These are phyloP conservation scores for Pulveroboletus sp. DNA, from an alignment of 768 basidiomycete genomes.

Conservation along the genomic window DNA sequence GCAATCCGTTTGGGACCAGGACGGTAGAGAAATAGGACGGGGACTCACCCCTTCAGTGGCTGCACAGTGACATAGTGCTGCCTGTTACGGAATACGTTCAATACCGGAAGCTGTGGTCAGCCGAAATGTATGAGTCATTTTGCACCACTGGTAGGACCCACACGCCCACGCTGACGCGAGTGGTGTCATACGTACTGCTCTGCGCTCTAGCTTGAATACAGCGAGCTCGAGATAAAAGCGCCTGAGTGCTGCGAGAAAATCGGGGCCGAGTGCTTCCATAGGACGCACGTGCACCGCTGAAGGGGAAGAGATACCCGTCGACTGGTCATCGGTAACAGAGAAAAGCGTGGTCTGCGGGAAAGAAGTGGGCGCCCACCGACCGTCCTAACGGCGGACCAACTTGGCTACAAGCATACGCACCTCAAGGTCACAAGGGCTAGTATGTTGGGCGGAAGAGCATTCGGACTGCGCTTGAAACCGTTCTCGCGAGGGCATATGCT, in stretches of 20 bases:
- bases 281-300: not conserved
- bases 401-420: constrained; percentile 2
- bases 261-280: not conserved
- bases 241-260: constrained; percentile 18
- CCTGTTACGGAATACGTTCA: constrained; percentile 15
- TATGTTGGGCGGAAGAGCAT: not conserved
- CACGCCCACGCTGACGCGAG: not conserved
- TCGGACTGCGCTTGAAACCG: not conserved
- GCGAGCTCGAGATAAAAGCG: constrained; percentile 14
- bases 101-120: constrained; percentile 13
- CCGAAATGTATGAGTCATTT: not conserved
- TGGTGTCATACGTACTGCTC: constrained; percentile 13
- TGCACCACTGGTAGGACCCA: not conserved
- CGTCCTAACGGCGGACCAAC: not conserved
- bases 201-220: constrained; percentile 20
- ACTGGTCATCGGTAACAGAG: not conserved
- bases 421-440: not conserved
- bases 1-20: not conserved
- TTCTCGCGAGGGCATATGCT: not conserved
- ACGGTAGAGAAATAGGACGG: not conserved
- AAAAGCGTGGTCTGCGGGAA: not conserved
- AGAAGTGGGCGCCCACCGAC: not conserved
- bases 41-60: constrained; percentile 4
- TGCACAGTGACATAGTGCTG: not conserved
- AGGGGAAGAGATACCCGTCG: not conserved